phyloP scores from a whole-genome alignment of 108 stramenopile species.

The Skeletonema grethae region DNA sequence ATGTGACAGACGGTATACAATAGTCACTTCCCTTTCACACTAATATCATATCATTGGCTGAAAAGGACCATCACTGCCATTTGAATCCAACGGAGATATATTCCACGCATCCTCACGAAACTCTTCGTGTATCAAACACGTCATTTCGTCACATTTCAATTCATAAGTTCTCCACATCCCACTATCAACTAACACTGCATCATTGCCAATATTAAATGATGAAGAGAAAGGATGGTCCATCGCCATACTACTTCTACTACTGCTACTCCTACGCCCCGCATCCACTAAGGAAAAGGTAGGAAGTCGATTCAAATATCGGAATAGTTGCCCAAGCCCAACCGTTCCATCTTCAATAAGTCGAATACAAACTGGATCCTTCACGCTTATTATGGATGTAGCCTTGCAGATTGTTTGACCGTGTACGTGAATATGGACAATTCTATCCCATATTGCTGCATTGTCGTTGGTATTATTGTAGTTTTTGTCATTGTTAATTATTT shows the following conservation, averaged over 20 bases:
- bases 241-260: neutral
- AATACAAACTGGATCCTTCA: slow-evolving; percentile 52
- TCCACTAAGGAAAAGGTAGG: slow-evolving; percentile 71
- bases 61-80: neutral
- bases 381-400: slow-evolving; percentile 66
- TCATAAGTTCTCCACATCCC: slow-evolving; percentile 59
- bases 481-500: neutral
- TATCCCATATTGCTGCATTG: slow-evolving; percentile 55
- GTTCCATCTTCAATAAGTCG: slow-evolving; percentile 67
- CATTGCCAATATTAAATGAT: neutral
- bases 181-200: slow-evolving; percentile 11
- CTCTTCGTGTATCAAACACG: slow-evolving; percentile 62
- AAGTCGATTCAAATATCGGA: slow-evolving; percentile 74
- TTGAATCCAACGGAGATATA: slow-evolving; percentile 16
- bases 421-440: slow-evolving; percentile 50
- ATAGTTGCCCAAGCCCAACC: slow-evolving; percentile 81
- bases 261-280: slow-evolving; percentile 52
- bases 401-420: slow-evolving; percentile 62
- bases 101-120: slow-evolving; percentile 60
- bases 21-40: no score
- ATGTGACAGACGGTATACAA: no score
- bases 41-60: neutral
- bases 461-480: neutral
- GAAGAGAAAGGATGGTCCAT: no score
- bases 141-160: slow-evolving; percentile 53